Base-by-base conservation (phyloP, 306 rosid species). In the Abrus pulchellus region DNA sequence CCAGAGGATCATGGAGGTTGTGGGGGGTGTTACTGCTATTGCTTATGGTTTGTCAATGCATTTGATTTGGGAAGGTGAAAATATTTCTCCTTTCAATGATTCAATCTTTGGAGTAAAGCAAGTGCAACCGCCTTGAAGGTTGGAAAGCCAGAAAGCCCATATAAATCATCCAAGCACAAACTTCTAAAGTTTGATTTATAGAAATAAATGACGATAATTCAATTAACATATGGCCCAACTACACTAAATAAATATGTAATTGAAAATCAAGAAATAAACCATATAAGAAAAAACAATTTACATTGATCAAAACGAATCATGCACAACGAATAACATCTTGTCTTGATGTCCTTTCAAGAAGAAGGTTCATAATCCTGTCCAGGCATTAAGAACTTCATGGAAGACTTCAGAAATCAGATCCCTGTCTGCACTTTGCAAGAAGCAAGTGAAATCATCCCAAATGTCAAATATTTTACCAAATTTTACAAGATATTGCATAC, bases 281-380 rank as follows among this genome's bases (percentile, higher is more conserved):
- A 20, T 20, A 20, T 20, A 77, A 71, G 76, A 77, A 74, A 89
- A 88, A 87, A 86, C 90, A 87, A 55, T 83, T 90, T 12, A 77
- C 65, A 59, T 86, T 84, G 69, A 64, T 66, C 66, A 63, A 77
- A 83, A 72, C 79, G 82, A 83, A 84, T 85, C 81, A 78, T 83
- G 86, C 84, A 79, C 62, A 80, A 67, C 72, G 77, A 57, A 74
- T 41, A 67, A 74, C 54, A 82, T 20, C 60, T 52, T n/a, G 56
- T 68, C 57, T 81, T 47, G 56, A 27, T 9, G 9, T 60, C 41
- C 29, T 73, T 54, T 78, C 63, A 43, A 50, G 80, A 80, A 68
- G 60, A 12, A 71, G 76, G 64, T 80, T 90, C 79, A 94, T 87
- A 92, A 92, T 44, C 98, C 98, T 87, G 87, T 92, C 97, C 97